Evolutionary conservation across 345 rosid species (phyloP), one percentile per base, ranked within the genome.

Genomic region (Streptanthus diversifolius): DNA sequence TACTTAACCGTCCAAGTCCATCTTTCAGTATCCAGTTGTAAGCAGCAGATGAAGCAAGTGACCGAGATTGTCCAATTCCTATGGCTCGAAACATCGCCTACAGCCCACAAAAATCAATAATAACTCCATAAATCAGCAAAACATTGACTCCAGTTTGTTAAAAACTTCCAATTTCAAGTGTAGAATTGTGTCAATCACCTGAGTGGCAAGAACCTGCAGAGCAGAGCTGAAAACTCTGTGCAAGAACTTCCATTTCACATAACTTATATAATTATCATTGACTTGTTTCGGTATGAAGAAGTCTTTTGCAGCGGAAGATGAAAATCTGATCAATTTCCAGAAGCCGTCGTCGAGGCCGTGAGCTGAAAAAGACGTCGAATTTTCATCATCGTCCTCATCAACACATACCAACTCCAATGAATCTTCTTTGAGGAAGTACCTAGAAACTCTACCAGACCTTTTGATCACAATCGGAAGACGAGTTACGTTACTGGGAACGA

Each of bases 191-290:
- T 8, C 13, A 30, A 30, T 2, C 62, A 92, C 98, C 91, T 92
- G 98, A 78, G 98, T 92, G 61, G 98, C 98, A 80, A 92, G 90
- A 82, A 92, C 96, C 70, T 90, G 98, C 7, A 92, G 78, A 25
- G 95, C 88, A 19, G 98, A 90, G 88, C 98, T 92, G 81, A 84
- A 92, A 71, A 92, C 88, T 45, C 98, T 82, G 80, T 92, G 98
- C 80, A 90, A 80, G 35, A 92, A 71, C 83, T 92, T 92, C 98
- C 98, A 92, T 75, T 92, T 88, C 7, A 92, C 96, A 68, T 88
- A 92, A 11, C 78, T 81, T 75, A 88, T 47, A 53, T 92, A 92
- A 54, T 80, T 80, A 14, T 81, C 80, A 13, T 70, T 76, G 4
- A 92, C 91, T 82, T 75, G 88, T 71, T 88, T 92, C 27, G 98